These are phyloP conservation scores for Gynandropsis gynandra DNA, from an alignment of 345 rosid genomes.

Conservation along the genomic window DNA sequence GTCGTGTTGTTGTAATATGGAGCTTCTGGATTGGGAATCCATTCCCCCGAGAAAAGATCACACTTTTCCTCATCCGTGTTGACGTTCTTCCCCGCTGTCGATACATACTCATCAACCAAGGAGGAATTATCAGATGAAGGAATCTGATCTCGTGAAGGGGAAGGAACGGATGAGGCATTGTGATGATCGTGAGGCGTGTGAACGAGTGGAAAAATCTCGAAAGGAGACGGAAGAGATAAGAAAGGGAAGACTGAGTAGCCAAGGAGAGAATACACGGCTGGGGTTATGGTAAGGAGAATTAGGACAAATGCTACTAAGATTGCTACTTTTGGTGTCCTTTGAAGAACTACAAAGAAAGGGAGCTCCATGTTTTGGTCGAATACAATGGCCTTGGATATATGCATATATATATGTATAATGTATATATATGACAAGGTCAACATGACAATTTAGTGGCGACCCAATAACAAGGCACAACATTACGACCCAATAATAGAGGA, in stretches of 20 bases:
- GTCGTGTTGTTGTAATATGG: constrained; percentile 81
- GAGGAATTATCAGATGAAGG: constrained; percentile 17
- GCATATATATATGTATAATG: constrained; percentile 1
- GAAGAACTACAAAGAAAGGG: constrained; percentile 21
- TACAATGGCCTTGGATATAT: constrained; percentile 17
- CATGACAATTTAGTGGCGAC: constrained; percentile 2
- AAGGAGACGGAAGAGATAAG: not conserved
- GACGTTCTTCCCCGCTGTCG: constrained; percentile 2
- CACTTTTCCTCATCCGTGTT: constrained; percentile 29
- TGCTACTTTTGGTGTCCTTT: constrained; percentile 21
- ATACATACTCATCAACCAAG: not conserved
- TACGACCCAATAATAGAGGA: constrained; percentile 5
- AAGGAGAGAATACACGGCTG: constrained; percentile 22
- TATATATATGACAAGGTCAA: constrained; percentile 7
- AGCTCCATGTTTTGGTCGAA: constrained; percentile 19
- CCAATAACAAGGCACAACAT: constrained; percentile 2
- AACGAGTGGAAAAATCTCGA: not conserved
- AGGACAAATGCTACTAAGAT: constrained; percentile 18
- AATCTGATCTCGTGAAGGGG: constrained; percentile 1
- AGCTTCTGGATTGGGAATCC: constrained; percentile 57
- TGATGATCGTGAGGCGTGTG: not conserved
- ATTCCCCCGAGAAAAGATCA: constrained; percentile 72
- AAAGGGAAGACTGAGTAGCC: constrained; percentile 15
- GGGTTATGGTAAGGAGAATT: constrained; percentile 19
- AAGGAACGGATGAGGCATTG: not conserved